Base-by-base conservation (phyloP, 768 basidiomycete genomes). In the Mycena galopus region DNA sequence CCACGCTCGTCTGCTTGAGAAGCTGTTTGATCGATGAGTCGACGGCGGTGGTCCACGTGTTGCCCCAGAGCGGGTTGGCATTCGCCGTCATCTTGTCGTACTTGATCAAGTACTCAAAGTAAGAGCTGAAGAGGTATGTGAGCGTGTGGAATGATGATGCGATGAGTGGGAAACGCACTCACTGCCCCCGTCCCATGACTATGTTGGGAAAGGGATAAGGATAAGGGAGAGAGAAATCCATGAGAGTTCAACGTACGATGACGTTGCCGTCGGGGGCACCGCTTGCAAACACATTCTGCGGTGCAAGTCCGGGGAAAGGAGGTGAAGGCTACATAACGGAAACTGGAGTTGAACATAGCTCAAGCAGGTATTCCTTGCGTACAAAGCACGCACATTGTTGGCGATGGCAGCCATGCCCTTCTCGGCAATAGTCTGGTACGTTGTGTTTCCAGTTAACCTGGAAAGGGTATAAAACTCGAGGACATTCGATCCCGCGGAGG, bases 31-130 rank as follows among this genome's bases (percentile, higher is more conserved):
- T 71, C 29, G 69, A 62, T 0, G 69, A 71, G 62, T 71, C 69
- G 16, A 71, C 63, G 69, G 69, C 69, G 33, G 69, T 53, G 30
- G 61, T 47, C 69, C 69, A 71, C 7, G 69, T 71, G 23, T 57
- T 59, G 25, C 53, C 69, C 61, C 61, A 71, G 8, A 71, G 44
- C 6, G 69, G 7, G 56, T 71, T 65, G 62, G 53, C 69, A 25
- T 64, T 71, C 50, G 61, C 63, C 21, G 69, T 71, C 61, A 71
- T 64, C 17, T 65, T 64, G 62, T 47, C 44, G 55, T 64, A 65
- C 53, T 71, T 71, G 69, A 71, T 57, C 23, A 71, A n/a, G 62
- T 71, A 71, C 50, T 71, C 69, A 16, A 47, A 71, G 62, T 71
- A 69, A 21, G 67, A 69, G 53, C 67, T 69, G 19, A 3, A 61